Evolutionary conservation across 176 grass and related monocot genomes (phyloP), one percentile per base, ranked within the genome.

Genomic region (Musa schizocarpa): DNA sequence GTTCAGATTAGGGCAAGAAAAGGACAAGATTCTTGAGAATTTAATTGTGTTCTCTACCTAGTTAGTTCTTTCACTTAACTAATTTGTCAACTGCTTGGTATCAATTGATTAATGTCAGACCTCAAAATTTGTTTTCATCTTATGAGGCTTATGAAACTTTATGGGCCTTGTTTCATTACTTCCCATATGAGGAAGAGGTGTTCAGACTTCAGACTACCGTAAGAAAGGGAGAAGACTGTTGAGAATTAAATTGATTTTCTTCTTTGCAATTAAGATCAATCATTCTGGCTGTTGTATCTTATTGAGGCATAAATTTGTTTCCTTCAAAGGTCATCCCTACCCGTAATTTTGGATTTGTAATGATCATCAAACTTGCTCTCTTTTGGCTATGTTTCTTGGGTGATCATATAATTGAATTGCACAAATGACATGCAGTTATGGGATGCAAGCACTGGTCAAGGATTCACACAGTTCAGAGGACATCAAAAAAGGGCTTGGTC

Each of bases 401-500:
- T 24, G 49, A 52, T 23, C 21, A 63, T 65, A 34, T 76, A 51
- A 49, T 83, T 85, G 61, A 50, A 69, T 65, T 50, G 53, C 65
- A 50, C 53, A 52, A 26, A 19, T 81, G 74, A n/a, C 69, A 76
- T 89, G 86, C 86, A 99, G 96, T 83, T 99, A 70, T 99, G 96
- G 96, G 96, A 99, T 88, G 91, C 88, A 80, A 99, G 84, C 81
- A 88, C 84, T 29, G 96, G 96, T 66, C 88, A 99, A 85, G 96
- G 91, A 74, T 83, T 99, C 54, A 86, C 63, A 3, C 86, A 74
- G 78, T 92, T 95, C 48, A 89, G 78, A 79, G 96, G 86, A 63
- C 96, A 99, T 74, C 73, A 74, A 64, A 99, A 95, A 81, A 92
- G 96, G 73, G 88, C 96, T 77, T 99, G 96, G 96, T 99, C 96